Base-by-base conservation (phyloP, 1,284 basidiomycete species). In the Dichomitus squalens region DNA sequence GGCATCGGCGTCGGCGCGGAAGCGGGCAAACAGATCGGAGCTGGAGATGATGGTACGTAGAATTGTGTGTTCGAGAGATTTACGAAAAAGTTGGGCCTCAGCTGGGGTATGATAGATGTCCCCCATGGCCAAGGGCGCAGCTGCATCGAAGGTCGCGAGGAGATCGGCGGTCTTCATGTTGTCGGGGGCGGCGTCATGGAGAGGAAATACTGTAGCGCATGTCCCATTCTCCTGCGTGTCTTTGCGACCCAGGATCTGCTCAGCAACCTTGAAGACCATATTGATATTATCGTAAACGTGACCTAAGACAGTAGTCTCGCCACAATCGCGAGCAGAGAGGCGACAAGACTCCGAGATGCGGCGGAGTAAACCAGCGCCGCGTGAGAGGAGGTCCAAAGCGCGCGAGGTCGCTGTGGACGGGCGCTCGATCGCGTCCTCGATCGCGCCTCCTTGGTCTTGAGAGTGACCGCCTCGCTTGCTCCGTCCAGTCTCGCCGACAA, bases 281-380 rank as follows among this genome's bases (percentile, higher is more conserved):
- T 76, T 76, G 35, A 76, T 73, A 53, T 76, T 76, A 59, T 77
- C 61, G 23, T 75, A 77, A 1, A 69, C 63, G 4, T 64, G 55
- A 1, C 49, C 64, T 47, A 64, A 68, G 0, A 66, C 41, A 0
- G 63, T 60, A 0, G 47, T 58, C 0, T 65, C 41, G 0, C 70
- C 73, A 3, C 70, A 49, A 0, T 9, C 25, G 1, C 64, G 63
- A 2, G 68, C 60, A 1, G 27, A 33, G 18, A 1, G 4, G 11
- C 56, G 53, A 20, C 53, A 51, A 8, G 52, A 23, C 6, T 55
- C 25, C 4, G 49, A 57, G 8, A 61, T 35, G 9, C 52, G 59
- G 9, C 34, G 21, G 6, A 61, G 55, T 1, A 61, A 44, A 2
- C 55, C 55, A 9, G 25, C 40, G 25, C 48, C 59, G 4, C 23